Evolutionary conservation across 2,329 filamentous ascomycete genomes (phyloP).

Genomic region (Xylariaceae sp.): DNA sequence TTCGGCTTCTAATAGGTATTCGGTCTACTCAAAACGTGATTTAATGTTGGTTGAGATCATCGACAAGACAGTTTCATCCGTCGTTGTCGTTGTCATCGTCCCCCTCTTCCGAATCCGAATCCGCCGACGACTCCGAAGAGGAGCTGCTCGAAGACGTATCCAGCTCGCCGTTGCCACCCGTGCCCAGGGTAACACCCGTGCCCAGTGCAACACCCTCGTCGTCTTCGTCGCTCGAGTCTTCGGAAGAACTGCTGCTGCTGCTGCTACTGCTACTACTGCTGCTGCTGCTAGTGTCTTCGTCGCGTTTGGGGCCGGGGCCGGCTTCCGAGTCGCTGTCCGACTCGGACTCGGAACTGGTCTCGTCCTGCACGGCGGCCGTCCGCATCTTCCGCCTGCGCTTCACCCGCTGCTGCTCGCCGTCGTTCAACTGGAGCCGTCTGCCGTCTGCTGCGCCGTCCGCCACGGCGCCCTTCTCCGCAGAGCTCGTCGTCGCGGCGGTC

Average conservation of each 20-base stretch:
- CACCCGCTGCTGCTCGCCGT: conserved; percentile 33
- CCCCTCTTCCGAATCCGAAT: conserved; percentile 25
- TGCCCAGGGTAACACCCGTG: conserved; percentile 9
- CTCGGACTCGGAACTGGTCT: conserved; percentile 27
- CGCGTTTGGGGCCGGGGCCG: conserved; percentile 27
- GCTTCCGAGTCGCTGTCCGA: conserved; percentile 28
- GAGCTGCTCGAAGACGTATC: conserved; percentile 30
- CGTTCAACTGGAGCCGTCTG: conserved; percentile 36
- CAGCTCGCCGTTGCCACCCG: conserved; percentile 8
- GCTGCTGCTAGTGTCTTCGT: conserved; percentile 29
- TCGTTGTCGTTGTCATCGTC: too few species aligned
- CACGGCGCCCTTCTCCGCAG: conserved; percentile 16
- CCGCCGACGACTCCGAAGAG: conserved; percentile 26
- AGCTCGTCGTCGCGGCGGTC: conserved; percentile 18
- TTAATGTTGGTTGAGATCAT: too few species aligned
- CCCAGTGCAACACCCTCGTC: too few species aligned
- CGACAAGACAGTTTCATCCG: too few species aligned
- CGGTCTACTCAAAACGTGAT: too few species aligned
- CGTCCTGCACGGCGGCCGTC: conserved; percentile 36
- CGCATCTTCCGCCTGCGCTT: conserved; percentile 48
- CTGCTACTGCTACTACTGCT: conserved; percentile 20
- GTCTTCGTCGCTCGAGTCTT: conserved; percentile 21
- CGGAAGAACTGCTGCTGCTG: conserved; percentile 20
- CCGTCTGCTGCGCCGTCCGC: conserved; percentile 9
- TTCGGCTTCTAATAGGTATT: too few species aligned